Evolutionary conservation across 2,329 filamentous ascomycete genomes (phyloP), one percentile per base, ranked within the genome.

Genomic region (Cryphonectria carpinicola): DNA sequence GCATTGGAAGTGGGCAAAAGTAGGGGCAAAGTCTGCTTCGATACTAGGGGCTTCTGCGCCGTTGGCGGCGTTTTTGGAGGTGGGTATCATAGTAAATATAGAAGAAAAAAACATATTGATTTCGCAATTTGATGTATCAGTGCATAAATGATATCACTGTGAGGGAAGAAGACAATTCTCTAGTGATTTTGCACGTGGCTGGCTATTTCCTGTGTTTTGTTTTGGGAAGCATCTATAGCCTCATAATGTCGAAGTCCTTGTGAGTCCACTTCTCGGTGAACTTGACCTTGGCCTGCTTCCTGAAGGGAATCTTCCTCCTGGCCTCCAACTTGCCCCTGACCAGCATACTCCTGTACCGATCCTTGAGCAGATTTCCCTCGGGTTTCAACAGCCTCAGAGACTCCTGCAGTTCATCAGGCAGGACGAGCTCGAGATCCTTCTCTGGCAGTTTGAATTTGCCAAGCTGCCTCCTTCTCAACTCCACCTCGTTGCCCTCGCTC

Each of bases 251-350:
- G 82, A 97, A 99, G 80, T 99, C 96, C 86, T 99, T 99, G 85
- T 97, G 93, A 61, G 91, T 90, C 96, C 96, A 99, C 83, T 98
- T 99, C 88, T 98, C 96, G 8, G 94, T 97, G 66, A 90, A 82
- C 80, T 93, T 93, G 75, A 85, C 90, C 86, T 90, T 95, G 74
- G 89, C 88, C 85, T 96, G 93, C 87, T 93, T 97, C 77, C 87
- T 88, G 83, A 96, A 95, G 8, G 91, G 88, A 70, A 95, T 88
- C 67, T 91, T 90, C 79, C 91, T 91, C 76, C 96, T 88, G 65
- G 89, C 88, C 85, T 99, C 96, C 72, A 99, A 83, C 83, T 96
- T 97, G 71, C 96, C 96, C 73, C 94, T 89, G 46, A 98, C 87
- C 73, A 98, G 84, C 82, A 98, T 85, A 80, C 89, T 98, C 73